These are phyloP conservation scores for Wickerhamiella azyma DNA, from an alignment of 805 yeast genomes.

Conservation along the genomic window DNA sequence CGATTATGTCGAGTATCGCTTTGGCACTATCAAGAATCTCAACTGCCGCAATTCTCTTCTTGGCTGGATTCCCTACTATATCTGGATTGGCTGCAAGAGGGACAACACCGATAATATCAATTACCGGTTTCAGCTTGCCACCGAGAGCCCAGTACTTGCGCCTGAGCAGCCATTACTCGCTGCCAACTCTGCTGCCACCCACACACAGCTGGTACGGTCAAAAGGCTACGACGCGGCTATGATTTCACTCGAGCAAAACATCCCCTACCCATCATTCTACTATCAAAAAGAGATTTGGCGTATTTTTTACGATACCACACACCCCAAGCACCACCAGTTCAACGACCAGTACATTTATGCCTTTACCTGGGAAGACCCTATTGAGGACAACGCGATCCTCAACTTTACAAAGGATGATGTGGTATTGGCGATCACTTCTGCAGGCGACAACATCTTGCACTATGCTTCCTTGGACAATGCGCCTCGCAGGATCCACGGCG, in stretches of 20 bases:
- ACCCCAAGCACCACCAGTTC: slow-evolving; percentile 56
- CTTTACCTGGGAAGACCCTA: slow-evolving; percentile 84
- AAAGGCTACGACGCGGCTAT: slow-evolving; percentile 74
- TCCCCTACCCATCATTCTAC: slow-evolving; percentile 70
- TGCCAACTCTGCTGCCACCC: background rate
- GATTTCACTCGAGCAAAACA: slow-evolving; percentile 41
- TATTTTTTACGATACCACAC: slow-evolving; percentile 62
- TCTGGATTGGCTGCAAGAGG: slow-evolving; percentile 70
- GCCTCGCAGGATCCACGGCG: slow-evolving; percentile 70
- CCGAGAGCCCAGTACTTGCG: slow-evolving; percentile 70
- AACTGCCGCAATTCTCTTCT: slow-evolving; percentile 50
- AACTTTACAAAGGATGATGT: slow-evolving; percentile 51
- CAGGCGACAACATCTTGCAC: slow-evolving; percentile 68
- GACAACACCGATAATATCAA: slow-evolving; percentile 34
- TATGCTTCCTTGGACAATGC: slow-evolving; percentile 61
- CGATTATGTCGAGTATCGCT: slow-evolving; percentile 67
- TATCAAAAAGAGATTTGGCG: slow-evolving; percentile 69
- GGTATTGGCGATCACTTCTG: slow-evolving; percentile 71
- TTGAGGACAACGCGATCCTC: slow-evolving; percentile 59
- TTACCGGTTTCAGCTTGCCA: slow-evolving; percentile 53
- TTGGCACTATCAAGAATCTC: slow-evolving; percentile 66
- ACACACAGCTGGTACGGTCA: slow-evolving; percentile 13
- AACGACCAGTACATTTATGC: slow-evolving; percentile 72
- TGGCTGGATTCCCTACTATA: slow-evolving; percentile 69
- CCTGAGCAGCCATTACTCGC: slow-evolving; percentile 28